Conservation (phyloP, 2,329 filamentous ascomycete species). For the Botrytis sinoallii region DNA sequence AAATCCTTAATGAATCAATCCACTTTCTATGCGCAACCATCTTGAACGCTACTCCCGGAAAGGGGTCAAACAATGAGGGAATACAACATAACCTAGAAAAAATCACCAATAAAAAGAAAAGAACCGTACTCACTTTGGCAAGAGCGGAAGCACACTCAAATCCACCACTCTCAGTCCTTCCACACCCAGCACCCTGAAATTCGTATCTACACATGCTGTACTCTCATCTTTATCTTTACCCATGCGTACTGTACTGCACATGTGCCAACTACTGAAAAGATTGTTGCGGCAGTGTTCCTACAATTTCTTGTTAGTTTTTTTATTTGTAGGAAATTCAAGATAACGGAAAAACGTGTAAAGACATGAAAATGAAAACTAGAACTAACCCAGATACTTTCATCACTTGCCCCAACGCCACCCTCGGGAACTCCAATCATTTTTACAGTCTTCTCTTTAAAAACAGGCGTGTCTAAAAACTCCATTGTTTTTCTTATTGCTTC, state of each 20-base stretch:
- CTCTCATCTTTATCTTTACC: slow-evolving; percentile 34
- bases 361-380: neutral
- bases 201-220: slow-evolving; percentile 48
- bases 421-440: slow-evolving; percentile 12
- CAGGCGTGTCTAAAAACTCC: neutral
- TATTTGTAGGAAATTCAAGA: neutral
- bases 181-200: slow-evolving; percentile 49
- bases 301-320: neutral
- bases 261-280: slow-evolving; percentile 9
- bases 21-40: neutral
- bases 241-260: slow-evolving; percentile 1
- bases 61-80: neutral
- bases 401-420: neutral
- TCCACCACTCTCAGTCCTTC: slow-evolving; percentile 50
- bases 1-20: neutral
- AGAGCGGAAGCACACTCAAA: slow-evolving; percentile 50
- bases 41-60: neutral
- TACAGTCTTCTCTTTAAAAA: slow-evolving; percentile 2
- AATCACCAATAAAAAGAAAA: neutral
- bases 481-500: slow-evolving; percentile 40
- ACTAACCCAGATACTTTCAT: slow-evolving; percentile 13
- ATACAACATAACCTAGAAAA: rapidly evolving
- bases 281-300: slow-evolving; percentile 8
- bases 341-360: neutral
- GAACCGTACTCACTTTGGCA: slow-evolving; percentile 43